Base-by-base conservation (phyloP, 2,329 filamentous ascomycete species). In the Neonectria faginata region DNA sequence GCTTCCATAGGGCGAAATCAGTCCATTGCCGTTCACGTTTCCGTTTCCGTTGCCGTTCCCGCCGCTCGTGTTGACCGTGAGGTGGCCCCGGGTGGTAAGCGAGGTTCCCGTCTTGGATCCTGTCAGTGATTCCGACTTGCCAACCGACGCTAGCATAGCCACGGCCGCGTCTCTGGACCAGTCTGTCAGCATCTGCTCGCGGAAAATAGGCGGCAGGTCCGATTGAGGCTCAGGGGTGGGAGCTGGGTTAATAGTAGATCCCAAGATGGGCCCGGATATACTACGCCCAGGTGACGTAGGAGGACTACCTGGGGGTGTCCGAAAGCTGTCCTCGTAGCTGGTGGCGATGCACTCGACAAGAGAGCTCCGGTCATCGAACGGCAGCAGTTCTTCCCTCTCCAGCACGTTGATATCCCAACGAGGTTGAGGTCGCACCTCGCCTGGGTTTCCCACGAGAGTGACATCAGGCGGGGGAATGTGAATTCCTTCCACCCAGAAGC, bases 131-230 rank as follows among this genome's bases (percentile, higher is more conserved):
- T 88, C 87, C 0, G 92, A 88, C 71, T 90, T 92, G 71, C 89
- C 89, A 54, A 84, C 87, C 60, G 92, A 88, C 64, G 91, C 88
- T 53, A 92, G 85, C 41, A 87, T 84, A 11, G 89, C 86, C 57
- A 96, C 81, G 33, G 91, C 92, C 14, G 83, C 80, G 22, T 97
- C 94, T 74, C 90, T 89, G 42, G 89, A 91, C 95, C 95, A 97
- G 52, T 92, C 88, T 20, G 87, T 83, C 62, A 93, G 81, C 86
- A 97, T 92, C 69, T 92, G 87, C 66, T 96, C 92, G 68, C 86
- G 89, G 70, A 93, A 87, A 29, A 83, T 84, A 16, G 82, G 77
- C 0, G 93, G 91, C 2, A 97, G 81, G 62, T 90, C 85, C n/a
- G 80, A 78, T 39, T 84, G 82, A 5, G 74, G 73, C 22, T 82